Conservation (phyloP, 352 stramenopile genomes). For the Peronospora destructor region DNA sequence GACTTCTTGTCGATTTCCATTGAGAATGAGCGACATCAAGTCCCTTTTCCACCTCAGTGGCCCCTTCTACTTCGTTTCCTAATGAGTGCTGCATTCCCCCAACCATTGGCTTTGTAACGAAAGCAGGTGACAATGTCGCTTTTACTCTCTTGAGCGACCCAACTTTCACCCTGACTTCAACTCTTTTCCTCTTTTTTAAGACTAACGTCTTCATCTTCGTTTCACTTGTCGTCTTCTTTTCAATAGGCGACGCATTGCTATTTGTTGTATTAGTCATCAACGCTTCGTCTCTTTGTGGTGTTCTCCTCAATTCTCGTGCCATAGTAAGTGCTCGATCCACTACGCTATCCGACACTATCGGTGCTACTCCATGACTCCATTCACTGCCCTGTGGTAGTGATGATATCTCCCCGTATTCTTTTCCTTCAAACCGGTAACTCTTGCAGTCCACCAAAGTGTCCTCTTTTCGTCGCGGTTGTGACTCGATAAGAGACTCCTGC, state of each 20-base stretch:
- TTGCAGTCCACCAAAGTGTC: constrained; percentile 1
- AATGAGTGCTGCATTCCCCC: background rate
- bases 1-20: constrained; percentile 3
- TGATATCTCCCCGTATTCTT: constrained; percentile 1
- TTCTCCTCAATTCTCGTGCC: constrained; percentile 1
- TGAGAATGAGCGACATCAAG: constrained; percentile 1
- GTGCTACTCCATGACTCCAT: constrained; percentile 18
- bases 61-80: background rate
- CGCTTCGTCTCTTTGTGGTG: constrained; percentile 7
- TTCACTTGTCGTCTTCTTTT: constrained; percentile 1
- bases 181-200: constrained; percentile 1
- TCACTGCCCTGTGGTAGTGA: constrained; percentile 16
- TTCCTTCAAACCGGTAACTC: background rate
- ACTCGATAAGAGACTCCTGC: constrained; percentile 1
- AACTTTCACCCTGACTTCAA: constrained; percentile 2
- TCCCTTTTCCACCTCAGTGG: background rate
- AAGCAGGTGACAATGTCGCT: background rate
- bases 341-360: constrained; percentile 1
- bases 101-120: constrained; percentile 1
- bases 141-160: constrained; percentile 8
- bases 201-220: background rate
- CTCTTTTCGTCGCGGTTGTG: background rate
- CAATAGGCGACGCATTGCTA: constrained; percentile 3
- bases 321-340: constrained; percentile 12
- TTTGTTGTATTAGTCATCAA: constrained; percentile 14